Base-by-base conservation (phyloP, 2,329 filamentous ascomycete genomes). In the Penicillium glabrum region DNA sequence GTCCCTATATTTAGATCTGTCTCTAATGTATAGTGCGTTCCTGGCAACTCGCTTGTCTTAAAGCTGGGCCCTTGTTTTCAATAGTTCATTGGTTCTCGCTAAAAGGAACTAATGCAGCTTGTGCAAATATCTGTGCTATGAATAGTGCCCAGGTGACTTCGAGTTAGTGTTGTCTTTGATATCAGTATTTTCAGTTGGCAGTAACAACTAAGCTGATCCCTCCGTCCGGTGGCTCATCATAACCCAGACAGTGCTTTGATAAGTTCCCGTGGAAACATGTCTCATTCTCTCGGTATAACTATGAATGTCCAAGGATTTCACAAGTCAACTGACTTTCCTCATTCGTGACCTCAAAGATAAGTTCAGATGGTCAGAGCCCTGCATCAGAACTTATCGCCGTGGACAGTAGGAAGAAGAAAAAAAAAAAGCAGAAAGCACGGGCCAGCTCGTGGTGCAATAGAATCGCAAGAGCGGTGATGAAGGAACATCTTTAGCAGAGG, bases 301-400 rank as follows among this genome's bases (percentile, higher is more conserved):
- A 3, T 41, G 19, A 23, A 11, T 41, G 9, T 13, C 19, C n/a
- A 19, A 27, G 47, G 23, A 10, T 39, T 24, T 33, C 11, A n/a
- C 78, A 57, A 19, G 82, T 80, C 19, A 78, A 54, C 11, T 79
- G 1, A 82, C 27, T 80, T 56, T 83, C 81, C 0, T 69, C 75
- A 45, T 78, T 77, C 1, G 77, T 77, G 29, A 63, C 65, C 46
- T 82, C 75, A 1, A 84, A 60, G 11, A 82, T 78, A 65, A 83
- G 78, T 50, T 78, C 68, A 0, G 79, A 65, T 0, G 64, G 31
- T 58, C 76, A 80, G 1, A 81, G 70, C 52, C 69, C 10, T 74
- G 81, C 81, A 83, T 0, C 79, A 80, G 39, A 83, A 68, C 21
- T 69, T 62, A 19, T 60, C 63, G 1, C 77, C 80, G 50, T 76